These are phyloP conservation scores for Corrigiola litoralis DNA, from an alignment of 179 eudicot genomes.

Conservation along the genomic window DNA sequence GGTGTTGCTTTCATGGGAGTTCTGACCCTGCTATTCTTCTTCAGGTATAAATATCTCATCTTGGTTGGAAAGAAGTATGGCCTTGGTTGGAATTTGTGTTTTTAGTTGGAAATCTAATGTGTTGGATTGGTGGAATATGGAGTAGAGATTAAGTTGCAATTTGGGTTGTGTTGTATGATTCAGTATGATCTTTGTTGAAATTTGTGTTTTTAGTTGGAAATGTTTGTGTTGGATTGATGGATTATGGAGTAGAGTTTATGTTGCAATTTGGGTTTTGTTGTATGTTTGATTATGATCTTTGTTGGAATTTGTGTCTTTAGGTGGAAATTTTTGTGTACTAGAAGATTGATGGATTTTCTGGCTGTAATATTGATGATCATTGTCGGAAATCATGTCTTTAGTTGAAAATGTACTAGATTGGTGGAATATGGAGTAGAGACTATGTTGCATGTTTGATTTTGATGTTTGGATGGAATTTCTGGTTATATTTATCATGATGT, in stretches of 20 bases:
- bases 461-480: too few species aligned
- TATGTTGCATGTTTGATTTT: too few species aligned
- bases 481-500: too few species aligned
- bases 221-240: conserved; percentile 8
- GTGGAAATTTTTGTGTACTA: too few species aligned
- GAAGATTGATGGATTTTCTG: too few species aligned
- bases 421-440: too few species aligned
- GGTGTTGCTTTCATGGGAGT: conserved; percentile 41
- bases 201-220: neutral
- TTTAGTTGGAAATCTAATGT: neutral
- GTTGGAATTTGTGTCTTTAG: too few species aligned
- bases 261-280: neutral
- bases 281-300: too few species aligned
- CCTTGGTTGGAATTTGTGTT: neutral
- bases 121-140: neutral
- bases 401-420: too few species aligned
- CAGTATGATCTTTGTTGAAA: neutral
- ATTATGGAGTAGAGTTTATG: neutral
- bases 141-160: neutral
- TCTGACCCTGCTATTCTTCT: conserved; percentile 57
- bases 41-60: conserved; percentile 39
- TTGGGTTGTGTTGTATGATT: neutral
- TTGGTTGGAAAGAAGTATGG: neutral
- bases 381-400: too few species aligned
- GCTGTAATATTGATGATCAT: too few species aligned